Percentiles rank a stretch among this genome's conserved stretches.
Conservation (phyloP, 176 grass and related monocot species). For the Rhynchospora breviuscula region DNA sequence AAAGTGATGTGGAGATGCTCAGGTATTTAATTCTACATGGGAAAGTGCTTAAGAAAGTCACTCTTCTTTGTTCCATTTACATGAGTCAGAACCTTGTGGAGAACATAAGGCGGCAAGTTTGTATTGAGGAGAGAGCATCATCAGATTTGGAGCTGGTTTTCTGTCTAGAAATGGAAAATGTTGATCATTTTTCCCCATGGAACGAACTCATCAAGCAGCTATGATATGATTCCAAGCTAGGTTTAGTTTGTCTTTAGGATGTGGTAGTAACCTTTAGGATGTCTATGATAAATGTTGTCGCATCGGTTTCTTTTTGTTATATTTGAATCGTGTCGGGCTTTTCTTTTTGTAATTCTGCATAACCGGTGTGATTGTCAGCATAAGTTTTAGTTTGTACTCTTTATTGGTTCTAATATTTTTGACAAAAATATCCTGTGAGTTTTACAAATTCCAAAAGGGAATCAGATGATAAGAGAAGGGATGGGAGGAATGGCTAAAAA, state of each 20-base stretch:
- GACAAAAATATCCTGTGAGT: no score
- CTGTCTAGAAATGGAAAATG: not conserved
- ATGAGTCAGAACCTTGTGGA: not conserved
- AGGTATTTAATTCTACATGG: no score
- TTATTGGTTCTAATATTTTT: no score
- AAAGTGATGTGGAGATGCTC: no score
- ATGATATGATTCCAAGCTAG: not conserved
- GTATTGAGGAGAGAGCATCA: not conserved
- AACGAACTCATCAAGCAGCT: not conserved
- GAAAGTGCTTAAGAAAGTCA: not conserved
- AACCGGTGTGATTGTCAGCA: no score
- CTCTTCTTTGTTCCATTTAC: not conserved
- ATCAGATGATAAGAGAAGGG: no score
- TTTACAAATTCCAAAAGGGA: no score
- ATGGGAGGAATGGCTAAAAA: no score
- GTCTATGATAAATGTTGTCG: not conserved
- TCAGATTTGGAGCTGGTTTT: not conserved
- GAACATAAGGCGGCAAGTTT: not conserved
- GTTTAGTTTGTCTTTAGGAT: not conserved
- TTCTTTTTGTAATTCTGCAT: not conserved
- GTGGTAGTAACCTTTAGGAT: not conserved
- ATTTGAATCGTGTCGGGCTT: not conserved
- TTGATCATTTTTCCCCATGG: not conserved
- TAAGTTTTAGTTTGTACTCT: no score
- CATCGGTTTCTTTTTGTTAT: not conserved